phyloP scores from a whole-genome alignment of 306 rosid species.

The Vachellia pachyceras region DNA sequence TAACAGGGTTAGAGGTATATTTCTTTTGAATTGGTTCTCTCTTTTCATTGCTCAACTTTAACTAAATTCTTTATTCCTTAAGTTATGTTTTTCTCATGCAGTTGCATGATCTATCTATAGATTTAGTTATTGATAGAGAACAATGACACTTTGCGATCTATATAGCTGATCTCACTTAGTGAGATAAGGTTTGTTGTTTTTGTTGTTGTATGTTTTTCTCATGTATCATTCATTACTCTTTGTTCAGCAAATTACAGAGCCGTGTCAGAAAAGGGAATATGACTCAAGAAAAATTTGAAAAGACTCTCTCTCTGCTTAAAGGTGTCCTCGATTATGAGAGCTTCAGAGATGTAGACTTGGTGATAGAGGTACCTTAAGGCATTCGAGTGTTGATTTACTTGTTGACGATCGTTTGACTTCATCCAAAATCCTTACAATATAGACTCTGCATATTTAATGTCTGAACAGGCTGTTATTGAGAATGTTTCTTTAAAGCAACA shows the following conservation, averaged over 20 bases:
- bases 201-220: constrained; percentile 30
- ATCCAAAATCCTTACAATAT: constrained; percentile 27
- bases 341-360: constrained; percentile 91
- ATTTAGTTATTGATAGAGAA: no score
- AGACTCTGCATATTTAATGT: constrained; percentile 39
- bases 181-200: no score
- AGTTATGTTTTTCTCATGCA: constrained; percentile 21
- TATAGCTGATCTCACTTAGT: no score
- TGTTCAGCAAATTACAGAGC: constrained; percentile 85
- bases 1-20: constrained; percentile 71
- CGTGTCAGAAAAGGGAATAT: constrained; percentile 81
- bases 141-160: no score
- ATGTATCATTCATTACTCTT: constrained; percentile 21
- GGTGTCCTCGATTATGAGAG: constrained; percentile 79
- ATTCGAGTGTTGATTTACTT: constrained; percentile 4
- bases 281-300: constrained; percentile 78
- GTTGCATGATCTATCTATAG: no score
- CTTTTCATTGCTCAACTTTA: constrained; percentile 20
- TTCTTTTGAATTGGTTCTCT: constrained; percentile 32
- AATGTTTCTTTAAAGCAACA: constrained; percentile 90
- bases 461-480: constrained; percentile 91
- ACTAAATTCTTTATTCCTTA: constrained; percentile 9
- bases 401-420: constrained; percentile 21
- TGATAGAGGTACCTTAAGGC: constrained; percentile 77
- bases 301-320: constrained; percentile 69